Evolutionary conservation across 805 yeast genomes (phyloP).

Genomic region (Scheffersomyces lignosus): DNA sequence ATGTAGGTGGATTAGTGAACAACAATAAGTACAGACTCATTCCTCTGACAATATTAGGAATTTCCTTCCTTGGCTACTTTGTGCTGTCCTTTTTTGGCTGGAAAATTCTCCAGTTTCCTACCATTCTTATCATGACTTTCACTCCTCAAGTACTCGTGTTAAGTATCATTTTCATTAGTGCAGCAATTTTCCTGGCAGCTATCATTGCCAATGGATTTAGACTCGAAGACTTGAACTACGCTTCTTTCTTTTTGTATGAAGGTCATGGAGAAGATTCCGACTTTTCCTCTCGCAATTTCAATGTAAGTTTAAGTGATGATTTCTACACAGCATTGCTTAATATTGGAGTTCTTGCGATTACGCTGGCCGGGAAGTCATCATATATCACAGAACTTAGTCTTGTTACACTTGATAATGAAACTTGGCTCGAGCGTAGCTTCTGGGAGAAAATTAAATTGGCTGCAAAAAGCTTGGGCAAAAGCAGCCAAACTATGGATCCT

Average conservation of each 20-base stretch:
- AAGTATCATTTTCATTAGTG: conserved; percentile 50
- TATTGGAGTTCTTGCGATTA: conserved; percentile 61
- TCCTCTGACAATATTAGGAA: conserved; percentile 62
- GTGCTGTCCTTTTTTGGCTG: conserved; percentile 41
- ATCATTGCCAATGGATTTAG: conserved; percentile 52
- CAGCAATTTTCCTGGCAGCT: conserved; percentile 56
- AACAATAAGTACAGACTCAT: conserved; percentile 56
- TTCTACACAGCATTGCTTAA: conserved; percentile 62
- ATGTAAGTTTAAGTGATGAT: conserved; percentile 54
- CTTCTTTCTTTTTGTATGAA: conserved; percentile 28
- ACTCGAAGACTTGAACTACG: conserved; percentile 34
- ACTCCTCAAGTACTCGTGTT: conserved; percentile 65
- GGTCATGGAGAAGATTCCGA: conserved; percentile 22
- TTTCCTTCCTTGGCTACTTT: conserved; percentile 47
- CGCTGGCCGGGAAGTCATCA: conserved; percentile 66
- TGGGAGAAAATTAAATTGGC: conserved; percentile 10
- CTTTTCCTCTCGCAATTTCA: conserved; percentile 24
- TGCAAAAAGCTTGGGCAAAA: conserved; percentile 4
- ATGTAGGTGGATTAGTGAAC: conserved; percentile 58
- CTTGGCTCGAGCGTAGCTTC: conserved; percentile 51
- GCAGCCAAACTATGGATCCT: neutral
- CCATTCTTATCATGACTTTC: conserved; percentile 56
- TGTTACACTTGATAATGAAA: conserved; percentile 47
- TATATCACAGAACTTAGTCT: conserved; percentile 59
- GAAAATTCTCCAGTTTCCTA: conserved; percentile 49